Conservation (phyloP, 345 rosid genomes). For the Eucalyptus sideroxylon region DNA sequence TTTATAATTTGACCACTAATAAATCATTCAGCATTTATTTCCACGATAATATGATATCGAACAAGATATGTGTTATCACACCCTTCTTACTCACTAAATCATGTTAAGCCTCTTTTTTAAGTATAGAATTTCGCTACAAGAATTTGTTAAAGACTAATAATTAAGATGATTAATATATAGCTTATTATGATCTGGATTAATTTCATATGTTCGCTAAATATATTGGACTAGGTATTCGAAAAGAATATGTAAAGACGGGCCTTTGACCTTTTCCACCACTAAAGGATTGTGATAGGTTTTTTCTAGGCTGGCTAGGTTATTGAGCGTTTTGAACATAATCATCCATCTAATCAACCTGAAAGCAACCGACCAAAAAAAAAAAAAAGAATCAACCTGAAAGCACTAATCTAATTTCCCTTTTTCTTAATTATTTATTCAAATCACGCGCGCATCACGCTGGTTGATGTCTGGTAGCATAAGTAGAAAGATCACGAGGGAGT, state of each 20-base stretch:
- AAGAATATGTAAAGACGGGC: not conserved
- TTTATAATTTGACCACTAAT: not conserved
- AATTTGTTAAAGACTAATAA: not conserved
- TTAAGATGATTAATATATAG: not conserved
- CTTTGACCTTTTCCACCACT: not conserved
- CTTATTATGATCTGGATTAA: not conserved
- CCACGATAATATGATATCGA: accelerated
- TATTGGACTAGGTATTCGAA: not conserved
- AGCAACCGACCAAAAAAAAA: not conserved
- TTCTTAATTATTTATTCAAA: not conserved
- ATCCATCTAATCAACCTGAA: not conserved
- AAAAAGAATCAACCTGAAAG: not conserved
- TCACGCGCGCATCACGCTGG: not conserved
- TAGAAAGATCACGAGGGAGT: not conserved
- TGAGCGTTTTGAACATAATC: not conserved
- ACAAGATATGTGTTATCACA: not conserved
- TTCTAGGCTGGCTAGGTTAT: not conserved
- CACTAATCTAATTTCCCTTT: not conserved
- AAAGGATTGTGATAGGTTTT: not conserved
- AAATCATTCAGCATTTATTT: not conserved
- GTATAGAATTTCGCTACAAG: not conserved
- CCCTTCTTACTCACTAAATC: not conserved
- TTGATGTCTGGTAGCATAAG: not conserved
- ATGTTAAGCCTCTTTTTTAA: not conserved
- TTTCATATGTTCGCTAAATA: not conserved